Conservation (phyloP, 2,329 filamentous ascomycete genomes). For the Stemphylium vesicarium region DNA sequence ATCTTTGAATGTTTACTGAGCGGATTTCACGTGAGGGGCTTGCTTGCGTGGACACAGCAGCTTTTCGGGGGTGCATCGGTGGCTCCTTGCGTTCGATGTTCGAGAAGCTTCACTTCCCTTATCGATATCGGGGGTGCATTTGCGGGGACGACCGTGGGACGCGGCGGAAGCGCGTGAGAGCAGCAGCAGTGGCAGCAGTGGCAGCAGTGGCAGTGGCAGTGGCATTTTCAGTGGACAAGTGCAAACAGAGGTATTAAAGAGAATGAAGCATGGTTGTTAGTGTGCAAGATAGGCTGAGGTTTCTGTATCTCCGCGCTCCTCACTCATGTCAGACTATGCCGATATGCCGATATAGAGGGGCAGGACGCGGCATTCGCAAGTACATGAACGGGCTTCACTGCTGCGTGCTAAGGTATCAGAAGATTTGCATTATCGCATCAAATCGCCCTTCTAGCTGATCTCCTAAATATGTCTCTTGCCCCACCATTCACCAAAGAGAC, state of each 20-base stretch:
- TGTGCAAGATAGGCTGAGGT: not conserved
- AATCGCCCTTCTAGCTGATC: not conserved
- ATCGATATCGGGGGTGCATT: not conserved
- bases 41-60: no score
- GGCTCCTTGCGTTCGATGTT: not conserved
- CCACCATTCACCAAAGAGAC: slow-evolving; percentile 80
- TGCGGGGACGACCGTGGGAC: not conserved
- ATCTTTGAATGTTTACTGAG: no score
- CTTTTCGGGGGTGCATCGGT: no score
- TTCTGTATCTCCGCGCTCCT: not conserved
- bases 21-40: no score
- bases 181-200: not conserved
- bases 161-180: not conserved
- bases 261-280: not conserved
- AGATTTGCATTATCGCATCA: not conserved
- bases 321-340: slow-evolving; percentile 1
- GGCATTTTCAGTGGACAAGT: no score
- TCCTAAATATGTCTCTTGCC: slow-evolving; percentile 51
- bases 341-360: slow-evolving; percentile 12
- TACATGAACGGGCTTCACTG: not conserved
- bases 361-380: not conserved
- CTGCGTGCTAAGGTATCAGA: not conserved
- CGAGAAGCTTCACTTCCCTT: slow-evolving; percentile 1
- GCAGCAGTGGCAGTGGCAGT: not conserved
- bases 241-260: not conserved